Evolutionary conservation across 805 yeast genomes (phyloP), one percentile per base, ranked within the genome.

Genomic region (Monosporozyma yasuniensis): DNA sequence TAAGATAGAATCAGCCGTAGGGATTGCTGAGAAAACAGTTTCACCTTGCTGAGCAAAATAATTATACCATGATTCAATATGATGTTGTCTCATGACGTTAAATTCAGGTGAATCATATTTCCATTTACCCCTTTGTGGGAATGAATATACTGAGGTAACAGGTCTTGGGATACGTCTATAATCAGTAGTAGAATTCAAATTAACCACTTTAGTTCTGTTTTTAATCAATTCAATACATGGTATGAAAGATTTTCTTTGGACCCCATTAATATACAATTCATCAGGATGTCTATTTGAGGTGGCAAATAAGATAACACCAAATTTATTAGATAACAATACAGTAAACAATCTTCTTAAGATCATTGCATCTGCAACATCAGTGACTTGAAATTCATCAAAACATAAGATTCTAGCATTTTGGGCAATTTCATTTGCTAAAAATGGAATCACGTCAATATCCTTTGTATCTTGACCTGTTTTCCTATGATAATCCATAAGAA

Each of bases 351-450:
- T 74, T 54, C 99, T 78, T 42, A 93, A 73, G 32, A 93, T 74
- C 98, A 93, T 93, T 2, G 99, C 99, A 67, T 93, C 99, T 0
- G 98, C 99, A 28, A 93, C 97, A 66, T 93, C 99, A 0, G 96
- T 88, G 42, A 93, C 99, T 68, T 93, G 98, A 63, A 93, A 91
- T 69, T 93, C 99, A 69, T 93, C 99, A 64, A 93, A 87, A 66
- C 99, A 93, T 52, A 93, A 67, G 0, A 93, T 80, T 1, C 91
- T 83, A 3, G 93, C 76, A 46, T 76, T 72, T 54, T 77, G 76
- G 1, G 97, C 86, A 50, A 93, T 79, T 59, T 87, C 95, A 52
- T 83, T 81, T 0, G 97, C 96, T 34, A 89, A 69, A 32, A 80
- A 66, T 2, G 96, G 96, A 47, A 90, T 83, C 2, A 90, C 83